Evolutionary conservation across 768 basidiomycete species (phyloP).

Genomic region (Termitomyces sp.): DNA sequence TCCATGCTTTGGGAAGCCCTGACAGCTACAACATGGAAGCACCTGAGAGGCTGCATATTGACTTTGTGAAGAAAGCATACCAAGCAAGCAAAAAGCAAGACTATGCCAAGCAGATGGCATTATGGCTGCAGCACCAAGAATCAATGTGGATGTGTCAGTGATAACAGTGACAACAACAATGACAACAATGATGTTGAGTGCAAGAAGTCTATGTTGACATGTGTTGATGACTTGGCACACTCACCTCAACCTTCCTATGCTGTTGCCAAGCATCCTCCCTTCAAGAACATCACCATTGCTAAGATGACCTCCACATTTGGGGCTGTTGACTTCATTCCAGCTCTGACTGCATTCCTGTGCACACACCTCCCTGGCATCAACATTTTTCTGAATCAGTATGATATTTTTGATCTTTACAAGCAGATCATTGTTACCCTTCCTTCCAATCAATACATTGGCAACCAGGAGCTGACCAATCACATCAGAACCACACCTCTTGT

Average conservation of each 20-base stretch:
- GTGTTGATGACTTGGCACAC: background rate
- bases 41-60: background rate
- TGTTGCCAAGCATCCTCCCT: background rate
- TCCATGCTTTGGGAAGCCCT: slow-evolving; percentile 18
- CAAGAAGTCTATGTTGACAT: background rate
- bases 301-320: background rate
- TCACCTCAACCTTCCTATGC: background rate
- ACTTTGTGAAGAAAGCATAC: slow-evolving; percentile 13
- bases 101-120: slow-evolving; percentile 33
- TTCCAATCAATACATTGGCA: background rate
- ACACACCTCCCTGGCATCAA: background rate
- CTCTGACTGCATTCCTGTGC: background rate
- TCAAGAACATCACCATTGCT: background rate
- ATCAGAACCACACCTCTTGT: background rate
- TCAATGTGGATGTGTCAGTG: background rate
- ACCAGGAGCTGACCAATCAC: background rate
- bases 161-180: background rate
- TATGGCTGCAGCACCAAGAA: slow-evolving; percentile 26
- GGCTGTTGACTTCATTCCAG: background rate
- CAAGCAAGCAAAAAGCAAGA: slow-evolving; percentile 26
- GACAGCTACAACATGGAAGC: slow-evolving; percentile 6
- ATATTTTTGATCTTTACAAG: background rate
- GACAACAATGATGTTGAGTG: background rate
- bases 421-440: background rate
- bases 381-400: background rate